Base-by-base conservation (phyloP, 169 alveolate genomes). In the Cryptosporidium ubiquitum region DNA sequence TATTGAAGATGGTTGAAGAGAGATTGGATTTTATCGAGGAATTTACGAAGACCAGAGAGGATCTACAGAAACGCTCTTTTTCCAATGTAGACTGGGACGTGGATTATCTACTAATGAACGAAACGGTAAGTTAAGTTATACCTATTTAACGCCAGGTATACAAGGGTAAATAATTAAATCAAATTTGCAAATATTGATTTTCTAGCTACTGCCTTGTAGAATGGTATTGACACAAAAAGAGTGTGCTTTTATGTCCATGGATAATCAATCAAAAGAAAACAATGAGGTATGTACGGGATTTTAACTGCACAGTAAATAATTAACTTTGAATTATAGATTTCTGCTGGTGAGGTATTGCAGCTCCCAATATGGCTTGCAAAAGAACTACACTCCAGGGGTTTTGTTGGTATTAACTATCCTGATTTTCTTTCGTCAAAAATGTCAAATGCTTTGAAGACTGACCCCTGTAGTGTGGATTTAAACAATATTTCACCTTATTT, bases 391-490 rank as follows among this genome's bases (percentile, higher is more conserved):
- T 42, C 33, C 29, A 39, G 89, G n/a, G 89, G 89, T 7, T 79
- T 79, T 18, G 61, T 79, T 61, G 89, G 69, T 9, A 79, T 79
- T 37, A 42, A 79, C n/a, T 40, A 60, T 47, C 89, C 89, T 0
- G 89, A 79, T 61, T 79, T 79, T 42, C 64, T 79, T 31, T 79
- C 89, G 14, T 47, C 89, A 12, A 79, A 79, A 33, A 79, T 79
- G 89, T 20, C 75, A 49, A 61, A 61, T 42, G 89, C 89, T 10
- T 33, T 79, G 16, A 79, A 61, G 40, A 79, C 89, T 9, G 89
- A 79, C 23, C 79, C 89, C 37, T 79, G 74, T 44, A 79, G 89
- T 26, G 64, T 79, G 12, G 89, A 79, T 31, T 64, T 79, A 20
- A 64, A 58, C 40, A 35, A 23, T n/a, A 39, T 79, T 16, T 60